Base-by-base conservation (phyloP, 495 filamentous ascomycete species). In the Lichenothelia convexa region DNA sequence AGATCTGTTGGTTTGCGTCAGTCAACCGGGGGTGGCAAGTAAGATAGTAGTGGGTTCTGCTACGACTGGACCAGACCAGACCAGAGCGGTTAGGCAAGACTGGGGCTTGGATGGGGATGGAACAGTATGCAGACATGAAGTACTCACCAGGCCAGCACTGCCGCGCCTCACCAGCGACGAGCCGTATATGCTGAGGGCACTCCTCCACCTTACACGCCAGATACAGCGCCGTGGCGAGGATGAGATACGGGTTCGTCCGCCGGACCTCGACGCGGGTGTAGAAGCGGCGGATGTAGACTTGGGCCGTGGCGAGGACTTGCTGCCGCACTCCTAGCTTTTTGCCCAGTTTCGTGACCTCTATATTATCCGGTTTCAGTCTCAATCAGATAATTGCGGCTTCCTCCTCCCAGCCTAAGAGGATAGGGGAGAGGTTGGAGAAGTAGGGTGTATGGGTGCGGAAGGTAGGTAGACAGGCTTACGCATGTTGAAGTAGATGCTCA, bases 181-280 rank as follows among this genome's bases (percentile, higher is more conserved):
- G 67, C 21, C 87, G 70, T 42, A 97, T 95, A 56, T 97, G 91
- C 55, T 93, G 86, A 19, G 89, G 91, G 43, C 77, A 87, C 58
- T 97, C 89, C 56, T 97, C 89, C 80, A 92, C 93, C 58, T 97
- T 97, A 61, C 85, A 92, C 32, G 91, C 89, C 22, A 97, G 65
- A 57, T 97, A 97, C 42, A 95, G 62, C 18, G 87, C 83, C 3
- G 89, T 95, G 19, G 81, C 74, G 42, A 93, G 63, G 32, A 95
- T 68, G 12, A 95, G 72, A 56, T 91, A 93, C 12, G 89, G 87
- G 46, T 94, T 97, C 17, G 87, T 95, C 30, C 76, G 74, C 37
- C 89, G 74, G 45, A 95, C 81, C 44, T 89, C 82, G 48, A 92
- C 79, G 53, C 80, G 82, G 45, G 68, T 76, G 59, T 93, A 95